Percentiles rank a stretch among this genome's conserved stretches.
These are phyloP conservation scores for Penicillium sp. DNA, from an alignment of 2,329 filamentous ascomycete genomes.

Conservation along the genomic window DNA sequence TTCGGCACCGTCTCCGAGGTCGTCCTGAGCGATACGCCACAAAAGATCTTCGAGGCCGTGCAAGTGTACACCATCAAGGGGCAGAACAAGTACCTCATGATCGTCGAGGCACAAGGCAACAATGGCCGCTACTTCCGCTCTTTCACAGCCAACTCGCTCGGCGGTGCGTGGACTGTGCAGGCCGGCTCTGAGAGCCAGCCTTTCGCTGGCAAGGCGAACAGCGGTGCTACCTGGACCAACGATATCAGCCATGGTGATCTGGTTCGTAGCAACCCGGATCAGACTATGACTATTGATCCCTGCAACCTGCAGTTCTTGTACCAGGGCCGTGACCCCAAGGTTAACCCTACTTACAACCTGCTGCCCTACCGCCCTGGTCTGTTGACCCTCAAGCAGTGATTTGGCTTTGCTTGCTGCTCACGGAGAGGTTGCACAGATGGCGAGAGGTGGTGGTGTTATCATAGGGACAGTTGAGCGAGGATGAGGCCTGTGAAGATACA, in stretches of 20 bases:
- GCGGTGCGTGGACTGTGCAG: constrained; percentile 61
- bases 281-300: constrained; percentile 64
- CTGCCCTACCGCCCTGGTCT: constrained; percentile 60
- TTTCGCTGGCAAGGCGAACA: constrained; percentile 69
- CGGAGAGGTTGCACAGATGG: not conserved
- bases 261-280: constrained; percentile 57
- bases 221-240: constrained; percentile 65
- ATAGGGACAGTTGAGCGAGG: no score
- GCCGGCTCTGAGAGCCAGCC: constrained; percentile 58
- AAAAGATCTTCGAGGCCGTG: constrained; percentile 67
- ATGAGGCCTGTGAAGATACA: no score
- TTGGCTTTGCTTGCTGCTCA: not conserved
- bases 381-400: constrained; percentile 47
- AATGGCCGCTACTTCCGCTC: constrained; percentile 67
- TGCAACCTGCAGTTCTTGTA: constrained; percentile 68
- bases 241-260: constrained; percentile 69
- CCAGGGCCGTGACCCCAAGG: constrained; percentile 56
- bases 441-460: not conserved
- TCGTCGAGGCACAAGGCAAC: constrained; percentile 63
- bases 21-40: constrained; percentile 55
- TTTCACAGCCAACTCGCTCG: constrained; percentile 61
- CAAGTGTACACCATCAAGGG: constrained; percentile 64
- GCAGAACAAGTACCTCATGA: constrained; percentile 63
- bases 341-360: constrained; percentile 50
- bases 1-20: constrained; percentile 58